Conservation (phyloP, 352 stramenopile species). For the Albugo laibachii region DNA sequence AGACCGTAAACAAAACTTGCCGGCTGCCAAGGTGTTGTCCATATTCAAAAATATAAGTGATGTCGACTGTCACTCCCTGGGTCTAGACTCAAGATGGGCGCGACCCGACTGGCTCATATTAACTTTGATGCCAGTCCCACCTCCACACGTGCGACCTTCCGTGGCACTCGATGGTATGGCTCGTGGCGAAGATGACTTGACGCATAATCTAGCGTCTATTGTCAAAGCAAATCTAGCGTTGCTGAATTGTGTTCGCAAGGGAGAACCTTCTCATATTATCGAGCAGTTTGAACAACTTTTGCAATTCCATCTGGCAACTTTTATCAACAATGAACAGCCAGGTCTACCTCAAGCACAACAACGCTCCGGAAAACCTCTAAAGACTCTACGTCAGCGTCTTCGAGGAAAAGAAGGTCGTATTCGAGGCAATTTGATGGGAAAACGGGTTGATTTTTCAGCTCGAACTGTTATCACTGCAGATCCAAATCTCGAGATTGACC, state of each 20-base stretch:
- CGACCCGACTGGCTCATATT: constrained; percentile 98
- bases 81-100: constrained; percentile 87
- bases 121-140: constrained; percentile 95
- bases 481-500: constrained; percentile 97
- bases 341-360: constrained; percentile 93
- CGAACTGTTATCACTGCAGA: constrained; percentile 99
- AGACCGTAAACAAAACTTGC: constrained; percentile 94
- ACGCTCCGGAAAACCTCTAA: constrained; percentile 92
- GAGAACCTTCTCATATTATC: constrained; percentile 91
- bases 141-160: constrained; percentile 93
- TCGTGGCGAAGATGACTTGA: constrained; percentile 96
- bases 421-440: constrained; percentile 99
- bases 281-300: constrained; percentile 82
- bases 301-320: constrained; percentile 76
- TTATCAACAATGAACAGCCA: constrained; percentile 97
- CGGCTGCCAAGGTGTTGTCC: constrained; percentile 86
- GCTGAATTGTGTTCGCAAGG: constrained; percentile 89
- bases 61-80: constrained; percentile 88
- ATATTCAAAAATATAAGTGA: constrained; percentile 97
- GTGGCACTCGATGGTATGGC: constrained; percentile 88
- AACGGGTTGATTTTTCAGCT: constrained; percentile 98
- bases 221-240: constrained; percentile 96
- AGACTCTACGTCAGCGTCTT: constrained; percentile 92
- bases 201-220: constrained; percentile 94
- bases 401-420: constrained; percentile 97